Evolutionary conservation across 306 rosid genomes (phyloP), one percentile per base, ranked within the genome.

Genomic region (Acacia acuminata): DNA sequence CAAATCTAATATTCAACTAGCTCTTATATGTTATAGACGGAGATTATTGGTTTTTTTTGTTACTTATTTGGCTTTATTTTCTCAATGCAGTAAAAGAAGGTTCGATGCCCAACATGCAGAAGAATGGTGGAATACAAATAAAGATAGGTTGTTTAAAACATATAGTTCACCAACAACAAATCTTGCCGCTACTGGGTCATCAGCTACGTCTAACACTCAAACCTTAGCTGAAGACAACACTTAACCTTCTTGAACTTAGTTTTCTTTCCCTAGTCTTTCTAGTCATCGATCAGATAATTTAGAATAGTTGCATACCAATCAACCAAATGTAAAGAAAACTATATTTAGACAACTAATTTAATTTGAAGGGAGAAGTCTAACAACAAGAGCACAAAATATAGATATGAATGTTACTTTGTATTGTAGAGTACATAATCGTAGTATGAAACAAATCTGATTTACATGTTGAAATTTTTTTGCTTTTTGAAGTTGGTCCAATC

Each of bases 41-140:
- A 38, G 42, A 53, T 51, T 51, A 10, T 19, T 19, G 7, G 10
- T 58, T 58, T 61, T 61, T 5, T 24, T 1, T 40, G n/a, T 34
- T 53, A n/a, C 65, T 58, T 58, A 15, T 19, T 34, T n/a, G 30
- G 15, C 14, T 38, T 60, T 58, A 19, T 16, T 17, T 73, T 32
- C 19, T 42, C 4, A n/a, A 67, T 43, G 72, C 90, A 91, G 92
- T 79, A 88, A 88, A 78, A 79, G 89, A 80, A 88, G 76, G 85
- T 91, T 88, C 71, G 80, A 66, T 30, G 89, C 82, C 55, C 85
- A 88, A 0, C 90, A 88, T 50, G 96, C 93, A 55, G 90, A 83
- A 79, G 91, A 88, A 38, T 91, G 96, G 96, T 91, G 93, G 93
- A 80, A 67, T 47, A 84, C 55, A 79, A 90, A 91, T 84, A 91